Percentiles rank a stretch among this genome's conserved stretches.
Conservation (phyloP, 2,329 filamentous ascomycete species). For the Fusarium lyarnte region DNA sequence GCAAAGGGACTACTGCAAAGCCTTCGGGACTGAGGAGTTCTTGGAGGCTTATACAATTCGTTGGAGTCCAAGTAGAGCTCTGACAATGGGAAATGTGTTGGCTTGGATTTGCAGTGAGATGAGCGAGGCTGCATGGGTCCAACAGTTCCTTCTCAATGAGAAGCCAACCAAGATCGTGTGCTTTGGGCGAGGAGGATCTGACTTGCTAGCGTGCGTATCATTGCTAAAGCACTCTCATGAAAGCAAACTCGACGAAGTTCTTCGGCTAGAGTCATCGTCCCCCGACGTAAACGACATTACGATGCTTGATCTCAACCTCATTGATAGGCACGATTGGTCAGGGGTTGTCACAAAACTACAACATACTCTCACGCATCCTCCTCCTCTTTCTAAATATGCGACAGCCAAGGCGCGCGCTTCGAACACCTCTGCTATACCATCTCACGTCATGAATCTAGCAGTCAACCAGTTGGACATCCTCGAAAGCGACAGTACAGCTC, state of each 20-base stretch:
- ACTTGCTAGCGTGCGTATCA: neutral
- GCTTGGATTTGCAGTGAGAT: constrained; percentile 16
- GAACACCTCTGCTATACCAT: neutral
- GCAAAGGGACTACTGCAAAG: constrained; percentile 5
- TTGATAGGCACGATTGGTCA: constrained; percentile 3
- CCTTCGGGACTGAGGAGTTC: neutral
- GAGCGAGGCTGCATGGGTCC: neutral
- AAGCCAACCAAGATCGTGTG: neutral
- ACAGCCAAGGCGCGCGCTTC: constrained; percentile 6
- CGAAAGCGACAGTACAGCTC: neutral
- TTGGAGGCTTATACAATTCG: constrained; percentile 8
- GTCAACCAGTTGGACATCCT: neutral
- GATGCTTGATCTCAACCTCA: neutral
- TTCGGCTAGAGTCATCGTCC: neutral
- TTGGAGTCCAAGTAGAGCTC: constrained; percentile 1
- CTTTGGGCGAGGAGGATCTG: constrained; percentile 4
- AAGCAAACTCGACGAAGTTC: neutral
- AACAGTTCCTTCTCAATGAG: neutral
- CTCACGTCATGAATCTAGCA: neutral
- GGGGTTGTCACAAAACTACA: neutral
- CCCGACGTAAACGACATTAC: neutral
- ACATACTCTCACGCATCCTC: neutral
- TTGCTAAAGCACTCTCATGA: neutral
- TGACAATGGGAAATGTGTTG: neutral
- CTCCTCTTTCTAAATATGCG: constrained; percentile 11